These are phyloP conservation scores for Pleurostoma richardsiae DNA, from an alignment of 2,329 filamentous ascomycete genomes.

Conservation along the genomic window DNA sequence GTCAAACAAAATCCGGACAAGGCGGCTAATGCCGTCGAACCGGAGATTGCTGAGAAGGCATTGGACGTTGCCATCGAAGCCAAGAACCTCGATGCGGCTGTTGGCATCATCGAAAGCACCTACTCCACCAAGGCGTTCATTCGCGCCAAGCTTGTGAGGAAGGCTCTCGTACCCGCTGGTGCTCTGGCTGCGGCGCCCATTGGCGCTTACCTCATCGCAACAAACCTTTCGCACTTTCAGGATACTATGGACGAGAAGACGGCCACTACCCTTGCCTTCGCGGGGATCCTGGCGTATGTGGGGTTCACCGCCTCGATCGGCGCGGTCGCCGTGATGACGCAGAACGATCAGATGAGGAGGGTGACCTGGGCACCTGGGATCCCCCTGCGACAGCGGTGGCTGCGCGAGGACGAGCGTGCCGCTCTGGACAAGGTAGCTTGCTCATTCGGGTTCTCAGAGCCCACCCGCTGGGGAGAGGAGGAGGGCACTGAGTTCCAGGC, in stretches of 20 bases:
- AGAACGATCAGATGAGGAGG: slow-evolving; percentile 92
- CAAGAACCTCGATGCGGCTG: slow-evolving; percentile 71
- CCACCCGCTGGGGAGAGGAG: slow-evolving; percentile 78
- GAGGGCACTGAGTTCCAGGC: slow-evolving; percentile 86
- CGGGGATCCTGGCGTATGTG: slow-evolving; percentile 78
- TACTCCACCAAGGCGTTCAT: slow-evolving; percentile 64
- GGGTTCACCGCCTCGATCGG: slow-evolving; percentile 77
- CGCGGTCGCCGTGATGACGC: slow-evolving; percentile 75
- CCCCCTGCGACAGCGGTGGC: slow-evolving; percentile 74
- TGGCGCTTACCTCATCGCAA: slow-evolving; percentile 66
- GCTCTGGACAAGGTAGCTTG: slow-evolving; percentile 81
- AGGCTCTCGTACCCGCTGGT: slow-evolving; percentile 54
- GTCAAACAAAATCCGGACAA: slow-evolving; percentile 61
- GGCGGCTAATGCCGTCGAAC: slow-evolving; percentile 66
- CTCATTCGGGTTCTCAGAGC: slow-evolving; percentile 87
- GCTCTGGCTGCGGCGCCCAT: slow-evolving; percentile 55
- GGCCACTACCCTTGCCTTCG: slow-evolving; percentile 74
- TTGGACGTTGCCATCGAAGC: slow-evolving; percentile 74
- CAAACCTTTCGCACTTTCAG: slow-evolving; percentile 61
- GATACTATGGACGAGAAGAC: slow-evolving; percentile 69
- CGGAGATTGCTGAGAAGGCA: slow-evolving; percentile 65
- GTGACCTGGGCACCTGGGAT: slow-evolving; percentile 87
- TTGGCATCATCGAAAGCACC: slow-evolving; percentile 68
- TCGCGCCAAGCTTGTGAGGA: slow-evolving; percentile 61
- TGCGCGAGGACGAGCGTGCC: slow-evolving; percentile 84